phyloP scores from a whole-genome alignment of 2,329 filamentous ascomycete genomes.

The Herpomyces periplanetae region DNA sequence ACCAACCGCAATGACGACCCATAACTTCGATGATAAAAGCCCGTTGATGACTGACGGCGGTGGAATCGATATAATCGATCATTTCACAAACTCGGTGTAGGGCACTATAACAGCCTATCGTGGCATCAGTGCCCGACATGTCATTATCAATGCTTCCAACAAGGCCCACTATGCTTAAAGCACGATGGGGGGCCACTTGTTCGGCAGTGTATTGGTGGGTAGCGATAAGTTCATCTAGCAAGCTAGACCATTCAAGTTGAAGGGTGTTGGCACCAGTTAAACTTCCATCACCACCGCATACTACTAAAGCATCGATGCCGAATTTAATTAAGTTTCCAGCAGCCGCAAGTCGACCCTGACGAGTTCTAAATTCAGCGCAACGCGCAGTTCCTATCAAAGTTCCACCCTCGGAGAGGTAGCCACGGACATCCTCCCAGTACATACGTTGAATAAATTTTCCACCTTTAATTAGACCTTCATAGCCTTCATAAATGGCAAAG shows the following conservation, averaged over 20 bases:
- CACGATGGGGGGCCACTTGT: conserved; percentile 32
- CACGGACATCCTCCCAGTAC: conserved; percentile 70
- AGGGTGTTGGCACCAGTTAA: conserved; percentile 82
- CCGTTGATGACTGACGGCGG: conserved; percentile 63
- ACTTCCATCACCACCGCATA: conserved; percentile 85
- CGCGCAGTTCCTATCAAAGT: conserved; percentile 83
- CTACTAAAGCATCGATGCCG: conserved; percentile 78
- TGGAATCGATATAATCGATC: conserved; percentile 86
- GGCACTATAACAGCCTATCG: conserved; percentile 83
- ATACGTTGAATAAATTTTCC: conserved; percentile 57
- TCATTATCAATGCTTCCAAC: conserved; percentile 97
- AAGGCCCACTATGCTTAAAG: conserved; percentile 79
- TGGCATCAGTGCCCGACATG: conserved; percentile 80
- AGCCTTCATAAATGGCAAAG: conserved; percentile 43
- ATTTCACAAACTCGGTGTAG: conserved; percentile 72
- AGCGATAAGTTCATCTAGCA: conserved; percentile 45
- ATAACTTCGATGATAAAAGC: conserved; percentile 96
- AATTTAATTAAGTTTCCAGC: conserved; percentile 78
- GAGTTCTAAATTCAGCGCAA: conserved; percentile 67
- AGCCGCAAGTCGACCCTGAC: conserved; percentile 37
- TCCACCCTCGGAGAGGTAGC: conserved; percentile 68
- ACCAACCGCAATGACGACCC: conserved; percentile 89
- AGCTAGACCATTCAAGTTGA: conserved; percentile 53
- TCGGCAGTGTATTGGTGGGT: conserved; percentile 26
- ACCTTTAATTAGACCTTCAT: conserved; percentile 68